These are phyloP conservation scores for Aureobasidium sp. DNA, from an alignment of 2,329 filamentous ascomycete genomes.

Conservation along the genomic window DNA sequence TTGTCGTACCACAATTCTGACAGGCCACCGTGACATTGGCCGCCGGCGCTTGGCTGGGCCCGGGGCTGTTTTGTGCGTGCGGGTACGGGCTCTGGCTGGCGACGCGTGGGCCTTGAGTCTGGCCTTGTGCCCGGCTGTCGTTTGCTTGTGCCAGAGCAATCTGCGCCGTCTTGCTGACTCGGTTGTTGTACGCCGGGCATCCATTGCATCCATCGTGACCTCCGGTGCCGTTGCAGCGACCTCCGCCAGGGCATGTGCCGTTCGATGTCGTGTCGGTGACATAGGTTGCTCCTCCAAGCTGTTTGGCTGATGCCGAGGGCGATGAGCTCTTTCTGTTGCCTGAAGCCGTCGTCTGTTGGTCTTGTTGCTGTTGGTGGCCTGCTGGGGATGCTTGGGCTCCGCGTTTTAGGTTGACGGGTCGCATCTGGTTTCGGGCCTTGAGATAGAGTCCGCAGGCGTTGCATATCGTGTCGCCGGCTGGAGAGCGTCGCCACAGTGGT, in stretches of 20 bases:
- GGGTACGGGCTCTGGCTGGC: slow-evolving; percentile 13
- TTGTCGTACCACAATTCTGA: slow-evolving; percentile 93
- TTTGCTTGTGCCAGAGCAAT: slow-evolving; percentile 45
- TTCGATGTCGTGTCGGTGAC: slow-evolving; percentile 65
- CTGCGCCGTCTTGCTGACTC: slow-evolving; percentile 78
- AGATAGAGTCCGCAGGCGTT: slow-evolving; percentile 94
- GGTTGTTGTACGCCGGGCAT: slow-evolving; percentile 95
- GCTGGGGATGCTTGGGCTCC: slow-evolving; percentile 39
- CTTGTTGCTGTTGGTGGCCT: slow-evolving; percentile 26
- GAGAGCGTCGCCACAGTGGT: slow-evolving; percentile 87
- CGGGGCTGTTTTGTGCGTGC: slow-evolving; percentile 14
- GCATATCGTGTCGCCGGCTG: slow-evolving; percentile 88
- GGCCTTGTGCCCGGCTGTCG: slow-evolving; percentile 7
- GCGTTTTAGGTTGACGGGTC: slow-evolving; percentile 84
- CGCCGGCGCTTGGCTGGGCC: slow-evolving; percentile 25
- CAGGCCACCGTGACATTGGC: slow-evolving; percentile 73
- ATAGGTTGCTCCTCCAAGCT: slow-evolving; percentile 51
- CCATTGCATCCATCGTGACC: slow-evolving; percentile 91
- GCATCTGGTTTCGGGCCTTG: slow-evolving; percentile 83
- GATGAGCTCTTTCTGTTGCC: slow-evolving; percentile 7
- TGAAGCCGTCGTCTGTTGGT: background rate
- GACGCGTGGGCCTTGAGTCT: background rate
- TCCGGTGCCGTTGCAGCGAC: slow-evolving; percentile 90
- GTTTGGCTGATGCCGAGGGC: background rate
- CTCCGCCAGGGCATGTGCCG: slow-evolving; percentile 92